Base-by-base conservation (phyloP, 192 early-diverging fungal genomes). In the Coemansia sp. region DNA sequence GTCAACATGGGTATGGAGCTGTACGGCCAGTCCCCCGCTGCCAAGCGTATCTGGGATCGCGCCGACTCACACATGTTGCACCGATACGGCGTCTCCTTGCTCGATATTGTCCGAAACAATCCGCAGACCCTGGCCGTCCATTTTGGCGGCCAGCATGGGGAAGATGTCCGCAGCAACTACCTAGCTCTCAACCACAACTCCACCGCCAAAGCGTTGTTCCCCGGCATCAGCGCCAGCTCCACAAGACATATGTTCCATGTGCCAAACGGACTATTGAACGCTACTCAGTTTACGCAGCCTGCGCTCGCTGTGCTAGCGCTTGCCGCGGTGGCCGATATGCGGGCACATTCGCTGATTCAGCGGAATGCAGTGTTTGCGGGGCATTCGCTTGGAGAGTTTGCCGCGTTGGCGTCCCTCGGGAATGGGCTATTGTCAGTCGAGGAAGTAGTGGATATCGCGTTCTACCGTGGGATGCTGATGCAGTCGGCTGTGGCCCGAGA, bases 381-480 rank as follows among this genome's bases (percentile, higher is more conserved):
- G 57, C 95, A 97, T 81, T 92, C 92, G 54, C 86, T 98, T 42
- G 95, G 95, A 73, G 95, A 98, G 66, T 94, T 93, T 63, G 88
- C 91, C 55, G 93, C 90, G 36, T 76, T 98, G 45, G 87, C 91
- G 4, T 76, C 93, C 10, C 83, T 96, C 42, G 89, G 89, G 62
- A 86, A 92, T 64, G 42, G 53, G 3, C 85, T 95, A 0, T 79
- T 98, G 9, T 82, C 88, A 3, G 82, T 95, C 45, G 91, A 95
- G 63, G 83, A 89, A 20, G 63, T 94, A 4, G 87, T 95, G 49
- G 95, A 95, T 62, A 87, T 97, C 43, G 89, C 89, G 14, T 95
- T 97, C 74, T 97, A 92, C 84, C 90, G 95, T 68, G 95, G 95
- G 67, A 89, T 95, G 90, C 90, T 94, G 19, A 97, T 97, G 95